Conservation (phyloP, 495 filamentous ascomycete species). For the Tuber melanosporum region DNA sequence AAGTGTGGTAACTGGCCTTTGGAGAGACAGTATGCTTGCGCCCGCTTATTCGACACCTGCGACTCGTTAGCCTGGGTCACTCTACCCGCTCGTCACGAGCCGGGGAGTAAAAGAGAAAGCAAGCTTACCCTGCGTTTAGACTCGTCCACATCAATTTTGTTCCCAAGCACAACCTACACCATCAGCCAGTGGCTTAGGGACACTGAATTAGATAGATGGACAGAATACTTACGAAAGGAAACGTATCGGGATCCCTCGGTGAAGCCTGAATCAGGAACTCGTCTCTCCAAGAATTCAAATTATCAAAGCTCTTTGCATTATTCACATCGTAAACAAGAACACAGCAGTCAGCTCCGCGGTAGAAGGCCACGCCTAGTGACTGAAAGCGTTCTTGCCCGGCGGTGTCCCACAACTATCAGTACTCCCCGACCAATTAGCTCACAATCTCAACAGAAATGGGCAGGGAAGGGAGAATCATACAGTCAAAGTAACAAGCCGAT, state of each 20-base stretch:
- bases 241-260: slow-evolving; percentile 90
- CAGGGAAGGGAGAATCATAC: slow-evolving; percentile 47
- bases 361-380: slow-evolving; percentile 94
- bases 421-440: background rate
- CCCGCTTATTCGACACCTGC: slow-evolving; percentile 81
- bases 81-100: background rate
- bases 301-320: slow-evolving; percentile 97
- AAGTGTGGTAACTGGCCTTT: slow-evolving; percentile 97
- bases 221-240: slow-evolving; percentile 66
- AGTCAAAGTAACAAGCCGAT: slow-evolving; percentile 96
- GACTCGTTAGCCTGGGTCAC: slow-evolving; percentile 17
- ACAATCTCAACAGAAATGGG: background rate
- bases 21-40: slow-evolving; percentile 91
- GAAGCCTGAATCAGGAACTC: slow-evolving; percentile 97
- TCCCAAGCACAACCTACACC: slow-evolving; percentile 63
- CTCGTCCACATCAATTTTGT: slow-evolving; percentile 98
- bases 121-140: slow-evolving; percentile 77
- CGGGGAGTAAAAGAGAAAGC: background rate
- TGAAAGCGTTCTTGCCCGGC: slow-evolving; percentile 97
- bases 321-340: slow-evolving; percentile 97
- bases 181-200: background rate
- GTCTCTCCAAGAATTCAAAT: slow-evolving; percentile 93
- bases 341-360: slow-evolving; percentile 96
- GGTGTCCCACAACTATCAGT: slow-evolving; percentile 83
- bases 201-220: background rate